Evolutionary conservation across 148 eudicot species (phyloP).

Genomic region (Fagopyrum esculentum): DNA sequence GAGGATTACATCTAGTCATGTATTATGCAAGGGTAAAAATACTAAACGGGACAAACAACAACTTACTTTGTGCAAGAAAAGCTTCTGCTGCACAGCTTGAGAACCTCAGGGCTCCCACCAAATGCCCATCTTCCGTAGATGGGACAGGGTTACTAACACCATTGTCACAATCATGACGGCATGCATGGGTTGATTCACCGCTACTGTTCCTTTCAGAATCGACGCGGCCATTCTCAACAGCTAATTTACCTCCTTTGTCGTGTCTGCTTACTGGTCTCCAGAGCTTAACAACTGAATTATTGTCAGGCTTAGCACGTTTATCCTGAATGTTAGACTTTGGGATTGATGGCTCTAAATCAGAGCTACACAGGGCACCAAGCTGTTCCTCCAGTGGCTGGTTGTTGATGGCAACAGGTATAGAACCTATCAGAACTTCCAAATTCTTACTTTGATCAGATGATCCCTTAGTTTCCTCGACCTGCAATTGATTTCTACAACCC

Average conservation of each 20-base stretch:
- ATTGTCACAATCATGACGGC: neutral
- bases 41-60: neutral
- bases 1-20: neutral
- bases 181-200: constrained; percentile 18
- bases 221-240: constrained; percentile 24
- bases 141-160: constrained; percentile 16
- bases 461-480: constrained; percentile 22
- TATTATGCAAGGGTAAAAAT: neutral
- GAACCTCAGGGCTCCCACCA: constrained; percentile 22
- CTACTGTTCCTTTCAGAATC: constrained; percentile 23
- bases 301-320: constrained; percentile 33
- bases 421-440: constrained; percentile 70
- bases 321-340: constrained; percentile 24
- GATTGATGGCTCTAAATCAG: constrained; percentile 18
- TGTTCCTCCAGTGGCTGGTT: constrained; percentile 23
- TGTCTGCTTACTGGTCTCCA: constrained; percentile 45
- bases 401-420: constrained; percentile 57
- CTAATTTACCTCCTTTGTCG: constrained; percentile 21
- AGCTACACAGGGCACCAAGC: constrained; percentile 11
- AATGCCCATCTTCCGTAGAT: constrained; percentile 18
- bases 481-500: constrained; percentile 17
- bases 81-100: constrained; percentile 56
- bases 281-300: constrained; percentile 35
- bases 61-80: constrained; percentile 72
- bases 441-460: constrained; percentile 27